phyloP scores from a whole-genome alignment of 306 rosid genomes.

The Pterocarpus macrocarpus region DNA sequence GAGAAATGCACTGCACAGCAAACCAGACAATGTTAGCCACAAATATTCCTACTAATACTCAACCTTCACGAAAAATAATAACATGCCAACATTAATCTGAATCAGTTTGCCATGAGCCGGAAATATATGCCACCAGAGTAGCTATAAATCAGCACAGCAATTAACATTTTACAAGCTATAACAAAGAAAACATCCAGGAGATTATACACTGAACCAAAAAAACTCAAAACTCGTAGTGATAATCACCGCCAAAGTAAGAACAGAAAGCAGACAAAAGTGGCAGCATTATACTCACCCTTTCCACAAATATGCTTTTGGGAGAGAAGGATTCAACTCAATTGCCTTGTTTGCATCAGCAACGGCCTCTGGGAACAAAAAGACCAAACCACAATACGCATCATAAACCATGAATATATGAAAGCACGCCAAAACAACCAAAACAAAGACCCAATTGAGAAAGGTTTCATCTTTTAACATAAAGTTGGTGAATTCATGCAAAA shows the following conservation, averaged over 20 bases:
- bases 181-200: too few relatives aligned
- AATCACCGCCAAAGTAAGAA: not conserved
- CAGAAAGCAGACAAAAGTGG: not conserved
- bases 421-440: not conserved
- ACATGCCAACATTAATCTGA: too few relatives aligned
- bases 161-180: not conserved
- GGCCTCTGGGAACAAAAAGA: constrained; percentile 64
- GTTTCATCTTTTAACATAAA: not conserved
- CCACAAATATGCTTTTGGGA: constrained; percentile 70
- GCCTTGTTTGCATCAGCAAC: constrained; percentile 79
- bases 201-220: too few relatives aligned
- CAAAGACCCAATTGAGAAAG: not conserved
- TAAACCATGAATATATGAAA: not conserved
- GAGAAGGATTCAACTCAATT: constrained; percentile 65
- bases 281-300: constrained; percentile 64
- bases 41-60: not conserved
- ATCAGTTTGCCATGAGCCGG: too few relatives aligned
- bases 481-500: not conserved
- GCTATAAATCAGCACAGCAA: not conserved
- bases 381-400: not conserved
- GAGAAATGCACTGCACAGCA: not conserved
- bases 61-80: not conserved
- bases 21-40: not conserved
- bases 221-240: not conserved
- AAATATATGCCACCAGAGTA: too few relatives aligned